phyloP scores from a whole-genome alignment of 768 basidiomycete genomes.

The Clathrus columnatus region DNA sequence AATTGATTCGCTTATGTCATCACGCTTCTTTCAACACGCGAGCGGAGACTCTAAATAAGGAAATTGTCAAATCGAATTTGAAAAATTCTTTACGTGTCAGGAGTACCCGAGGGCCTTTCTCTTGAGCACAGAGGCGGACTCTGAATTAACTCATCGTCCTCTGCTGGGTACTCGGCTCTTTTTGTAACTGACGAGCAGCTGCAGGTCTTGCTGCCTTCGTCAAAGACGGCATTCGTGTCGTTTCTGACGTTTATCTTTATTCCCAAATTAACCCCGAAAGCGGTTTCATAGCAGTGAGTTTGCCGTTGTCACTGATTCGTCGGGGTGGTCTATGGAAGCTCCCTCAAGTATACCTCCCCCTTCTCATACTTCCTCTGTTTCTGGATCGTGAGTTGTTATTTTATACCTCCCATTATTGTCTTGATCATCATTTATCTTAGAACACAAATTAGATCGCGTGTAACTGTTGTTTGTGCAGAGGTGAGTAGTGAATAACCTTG shows the following conservation, averaged over 20 bases:
- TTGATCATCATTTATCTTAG: neutral
- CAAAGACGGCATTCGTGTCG: neutral
- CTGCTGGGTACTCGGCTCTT: neutral
- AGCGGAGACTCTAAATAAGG: too few species aligned
- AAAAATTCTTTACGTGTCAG: neutral
- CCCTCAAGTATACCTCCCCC: neutral
- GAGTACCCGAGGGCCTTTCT: neutral
- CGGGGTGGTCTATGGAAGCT: neutral
- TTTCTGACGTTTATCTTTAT: neutral
- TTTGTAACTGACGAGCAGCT: neutral
- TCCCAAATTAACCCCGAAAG: neutral
- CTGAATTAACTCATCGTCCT: neutral
- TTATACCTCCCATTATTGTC: neutral
- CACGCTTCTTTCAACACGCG: too few species aligned
- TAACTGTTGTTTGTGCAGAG: conserved; percentile 79
- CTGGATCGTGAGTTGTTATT: neutral
- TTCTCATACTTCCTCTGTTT: neutral
- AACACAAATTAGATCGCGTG: conserved; percentile 65
- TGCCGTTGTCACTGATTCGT: neutral
- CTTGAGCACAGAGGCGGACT: neutral
- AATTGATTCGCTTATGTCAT: too few species aligned
- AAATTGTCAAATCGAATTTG: too few species aligned
- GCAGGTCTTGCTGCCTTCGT: neutral
- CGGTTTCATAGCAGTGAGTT: neutral
- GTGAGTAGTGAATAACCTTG: conserved; percentile 39